Percentiles rank a stretch among this genome's conserved stretches.
These are phyloP conservation scores for Neofusicoccum umdonicola DNA, from an alignment of 2,329 filamentous ascomycete species.

Conservation along the genomic window DNA sequence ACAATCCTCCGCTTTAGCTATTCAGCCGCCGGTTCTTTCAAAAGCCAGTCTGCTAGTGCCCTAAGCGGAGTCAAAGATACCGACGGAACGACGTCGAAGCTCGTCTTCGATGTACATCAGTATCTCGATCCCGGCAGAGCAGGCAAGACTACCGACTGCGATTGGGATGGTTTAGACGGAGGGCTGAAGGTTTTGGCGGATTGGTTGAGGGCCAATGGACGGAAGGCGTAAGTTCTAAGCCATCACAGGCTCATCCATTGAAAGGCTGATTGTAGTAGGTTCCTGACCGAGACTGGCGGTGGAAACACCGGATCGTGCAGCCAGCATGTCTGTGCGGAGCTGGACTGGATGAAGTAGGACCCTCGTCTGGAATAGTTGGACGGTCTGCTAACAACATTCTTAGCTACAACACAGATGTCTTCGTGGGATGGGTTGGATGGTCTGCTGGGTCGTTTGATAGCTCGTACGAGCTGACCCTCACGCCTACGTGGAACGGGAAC, in stretches of 20 bases:
- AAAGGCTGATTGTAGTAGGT: background rate
- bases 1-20: background rate
- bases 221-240: conserved; percentile 36
- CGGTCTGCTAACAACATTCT: background rate
- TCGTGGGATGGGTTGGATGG: conserved; percentile 40
- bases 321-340: conserved; percentile 32
- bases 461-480: conserved; percentile 24
- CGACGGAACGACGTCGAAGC: background rate
- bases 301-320: conserved; percentile 29
- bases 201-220: conserved; percentile 48
- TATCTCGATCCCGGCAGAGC: conserved; percentile 60
- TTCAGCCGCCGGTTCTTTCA: background rate
- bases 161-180: conserved; percentile 50
- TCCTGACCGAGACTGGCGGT: conserved; percentile 55
- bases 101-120: conserved; percentile 56
- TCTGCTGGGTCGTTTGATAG: conserved; percentile 34
- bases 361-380: background rate
- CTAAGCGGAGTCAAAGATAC: background rate
- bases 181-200: conserved; percentile 49
- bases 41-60: background rate
- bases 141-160: conserved; percentile 53
- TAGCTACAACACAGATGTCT: conserved; percentile 36
- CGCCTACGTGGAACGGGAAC: background rate
- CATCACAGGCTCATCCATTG: background rate
- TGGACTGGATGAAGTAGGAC: conserved; percentile 30